Conservation (phyloP, 768 basidiomycete genomes). For the Rhodotorula graminis region DNA sequence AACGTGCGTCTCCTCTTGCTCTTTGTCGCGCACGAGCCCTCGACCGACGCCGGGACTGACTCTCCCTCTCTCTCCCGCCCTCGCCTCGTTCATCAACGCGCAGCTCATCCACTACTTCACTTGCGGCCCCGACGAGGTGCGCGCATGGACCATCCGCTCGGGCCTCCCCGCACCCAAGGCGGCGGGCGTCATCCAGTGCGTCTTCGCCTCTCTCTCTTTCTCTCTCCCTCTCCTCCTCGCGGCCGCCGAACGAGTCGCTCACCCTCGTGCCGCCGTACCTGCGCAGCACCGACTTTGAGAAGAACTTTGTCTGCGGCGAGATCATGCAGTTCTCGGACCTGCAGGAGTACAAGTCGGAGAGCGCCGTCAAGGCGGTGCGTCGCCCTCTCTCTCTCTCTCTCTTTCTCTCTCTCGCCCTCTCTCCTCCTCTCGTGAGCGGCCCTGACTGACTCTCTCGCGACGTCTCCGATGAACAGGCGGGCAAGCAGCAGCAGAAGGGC, state of each 20-base stretch:
- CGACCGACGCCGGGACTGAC: not conserved
- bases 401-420: not conserved
- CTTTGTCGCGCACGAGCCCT: too few species aligned
- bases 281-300: slow-evolving; percentile 84
- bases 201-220: slow-evolving; percentile 1
- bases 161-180: slow-evolving; percentile 95
- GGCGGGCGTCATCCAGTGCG: slow-evolving; percentile 91
- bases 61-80: not conserved
- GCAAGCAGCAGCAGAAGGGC: slow-evolving; percentile 90
- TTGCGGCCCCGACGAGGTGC: slow-evolving; percentile 91
- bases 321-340: slow-evolving; percentile 90
- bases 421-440: not conserved
- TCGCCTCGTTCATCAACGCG: not conserved
- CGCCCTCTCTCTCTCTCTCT: not conserved
- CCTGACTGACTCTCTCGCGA: not conserved
- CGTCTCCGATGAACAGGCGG: slow-evolving; percentile 49
- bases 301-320: slow-evolving; percentile 96
- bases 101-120: slow-evolving; percentile 95
- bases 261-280: not conserved
- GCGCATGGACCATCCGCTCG: slow-evolving; percentile 93
- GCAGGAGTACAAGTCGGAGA: slow-evolving; percentile 82
- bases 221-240: not conserved
- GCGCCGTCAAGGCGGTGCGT: slow-evolving; percentile 77
- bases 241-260: not conserved
- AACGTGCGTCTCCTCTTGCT: slow-evolving; percentile 55